These are phyloP conservation scores for Sphenostylis stenocarpa DNA, from an alignment of 306 rosid species.

Conservation along the genomic window DNA sequence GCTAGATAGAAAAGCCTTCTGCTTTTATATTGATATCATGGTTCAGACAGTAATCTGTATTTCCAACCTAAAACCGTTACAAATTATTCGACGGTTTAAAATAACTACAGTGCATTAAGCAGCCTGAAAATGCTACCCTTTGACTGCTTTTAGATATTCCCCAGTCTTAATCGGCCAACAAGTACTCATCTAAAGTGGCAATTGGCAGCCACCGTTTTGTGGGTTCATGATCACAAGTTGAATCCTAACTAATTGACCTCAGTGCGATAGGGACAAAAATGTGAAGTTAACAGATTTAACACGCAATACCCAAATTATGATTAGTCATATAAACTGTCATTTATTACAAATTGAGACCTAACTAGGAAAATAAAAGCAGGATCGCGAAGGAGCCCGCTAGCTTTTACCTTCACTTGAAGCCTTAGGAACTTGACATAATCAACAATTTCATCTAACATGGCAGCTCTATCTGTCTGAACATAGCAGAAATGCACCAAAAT, in stretches of 20 bases:
- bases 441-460: slow-evolving; percentile 96
- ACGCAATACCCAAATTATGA: background rate
- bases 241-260: slow-evolving; percentile 23
- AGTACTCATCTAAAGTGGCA: slow-evolving; percentile 25
- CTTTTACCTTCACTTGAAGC: slow-evolving; percentile 93
- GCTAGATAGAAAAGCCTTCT: background rate
- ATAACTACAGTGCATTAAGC: background rate
- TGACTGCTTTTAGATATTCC: background rate
- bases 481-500: slow-evolving; percentile 8
- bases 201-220: slow-evolving; percentile 20
- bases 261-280: background rate
- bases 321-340: background rate
- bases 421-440: slow-evolving; percentile 97
- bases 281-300: slow-evolving; percentile 5
- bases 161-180: background rate
- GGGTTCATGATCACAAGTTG: slow-evolving; percentile 17
- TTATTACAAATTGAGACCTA: background rate
- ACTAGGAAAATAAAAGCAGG: slow-evolving; percentile 1
- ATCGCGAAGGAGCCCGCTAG: slow-evolving; percentile 1
- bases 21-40: background rate
- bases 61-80: background rate
- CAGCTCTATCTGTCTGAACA: slow-evolving; percentile 92
- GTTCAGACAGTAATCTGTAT: slow-evolving; percentile 6
- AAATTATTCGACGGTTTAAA: background rate
- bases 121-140: slow-evolving; percentile 2